These are phyloP conservation scores for Aspergillus fijiensis DNA, from an alignment of 2,329 filamentous ascomycete species.

Conservation along the genomic window DNA sequence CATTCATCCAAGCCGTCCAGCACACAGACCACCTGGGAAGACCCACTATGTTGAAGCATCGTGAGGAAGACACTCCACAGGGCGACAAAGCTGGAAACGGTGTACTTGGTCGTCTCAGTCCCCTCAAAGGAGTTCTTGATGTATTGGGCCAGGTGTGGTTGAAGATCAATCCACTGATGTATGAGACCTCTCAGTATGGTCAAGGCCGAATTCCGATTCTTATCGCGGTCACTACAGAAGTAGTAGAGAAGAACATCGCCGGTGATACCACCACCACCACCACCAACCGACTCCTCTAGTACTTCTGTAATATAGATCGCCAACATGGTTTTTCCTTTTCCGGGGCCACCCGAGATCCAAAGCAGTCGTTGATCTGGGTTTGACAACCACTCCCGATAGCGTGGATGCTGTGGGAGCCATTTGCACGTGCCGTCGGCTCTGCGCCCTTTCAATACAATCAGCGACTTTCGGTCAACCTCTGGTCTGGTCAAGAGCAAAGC, in stretches of 20 bases:
- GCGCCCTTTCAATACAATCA: constrained; percentile 25
- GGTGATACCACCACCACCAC: neutral
- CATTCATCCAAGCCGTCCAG: constrained; percentile 24
- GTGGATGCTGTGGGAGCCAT: constrained; percentile 20
- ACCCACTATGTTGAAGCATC: constrained; percentile 8
- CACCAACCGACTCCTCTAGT: constrained; percentile 17
- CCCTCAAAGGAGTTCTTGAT: constrained; percentile 3
- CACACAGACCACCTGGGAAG: constrained; percentile 19
- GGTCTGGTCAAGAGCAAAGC: constrained; percentile 24
- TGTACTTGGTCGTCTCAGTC: constrained; percentile 19
- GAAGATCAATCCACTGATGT: constrained; percentile 19
- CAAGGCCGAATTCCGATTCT: constrained; percentile 22
- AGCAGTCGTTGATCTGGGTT: constrained; percentile 15
- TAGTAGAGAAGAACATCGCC: constrained; percentile 23
- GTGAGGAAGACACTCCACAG: constrained; percentile 18
- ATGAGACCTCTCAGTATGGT: constrained; percentile 21
- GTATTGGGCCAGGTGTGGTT: constrained; percentile 17
- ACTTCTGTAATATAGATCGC: constrained; percentile 26
- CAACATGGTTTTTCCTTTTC: constrained; percentile 30
- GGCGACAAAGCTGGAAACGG: constrained; percentile 19
- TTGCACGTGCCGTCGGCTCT: constrained; percentile 24
- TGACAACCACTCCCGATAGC: constrained; percentile 21
- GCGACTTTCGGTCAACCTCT: constrained; percentile 24
- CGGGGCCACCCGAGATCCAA: constrained; percentile 28
- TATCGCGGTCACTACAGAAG: constrained; percentile 26